Base-by-base conservation (phyloP, 78 protist species). In the Chrysochromulina tobinii region DNA sequence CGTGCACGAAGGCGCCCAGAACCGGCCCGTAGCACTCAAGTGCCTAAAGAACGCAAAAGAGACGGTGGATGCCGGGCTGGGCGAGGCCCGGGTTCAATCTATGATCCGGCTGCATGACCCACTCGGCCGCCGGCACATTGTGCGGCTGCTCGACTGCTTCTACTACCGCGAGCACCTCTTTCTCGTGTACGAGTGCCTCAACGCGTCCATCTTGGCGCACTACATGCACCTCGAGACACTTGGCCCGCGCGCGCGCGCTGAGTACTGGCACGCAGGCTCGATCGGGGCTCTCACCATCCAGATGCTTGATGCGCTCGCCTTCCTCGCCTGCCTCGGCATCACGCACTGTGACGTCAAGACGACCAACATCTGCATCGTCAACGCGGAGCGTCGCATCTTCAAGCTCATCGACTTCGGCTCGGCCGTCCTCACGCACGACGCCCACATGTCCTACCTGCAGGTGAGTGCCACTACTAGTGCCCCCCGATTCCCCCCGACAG, bases 101-200 rank as follows among this genome's bases (percentile, higher is more conserved):
- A 38, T 38, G 38, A 38, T 38, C 38, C 38, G 38, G 38, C 38
- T 38, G 38, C 38, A 38, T 38, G 95, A 90, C 55, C 38, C 87
- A n/a, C 87, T 27, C n/a, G 96, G 93, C 79, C 89, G 53, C n/a
- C 27, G 64, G 86, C 61, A 72, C 92, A 79, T 95, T 21, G 94
- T 95, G 57, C 92, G 75, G 84, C 58, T 95, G 79, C 87, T 12
- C 88, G 97, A 96, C 64, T 94, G 86, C 91, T 96, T 96, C 92
- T 96, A 96, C 91, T 91, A 55, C 92, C 89, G 90, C 67, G 98
- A 96, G 81, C 96, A 96, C 81, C 61, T 96, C 67, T 92, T 96
- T 92, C 55, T 96, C 68, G 96, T 95, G 55, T 81, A 89, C 18
- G 98, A 96, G 92, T 90, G 92, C 25, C 94, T 94, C 27, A 86